These are phyloP conservation scores for Aspergillus asperescens DNA, from an alignment of 495 filamentous ascomycete species.

Conservation along the genomic window DNA sequence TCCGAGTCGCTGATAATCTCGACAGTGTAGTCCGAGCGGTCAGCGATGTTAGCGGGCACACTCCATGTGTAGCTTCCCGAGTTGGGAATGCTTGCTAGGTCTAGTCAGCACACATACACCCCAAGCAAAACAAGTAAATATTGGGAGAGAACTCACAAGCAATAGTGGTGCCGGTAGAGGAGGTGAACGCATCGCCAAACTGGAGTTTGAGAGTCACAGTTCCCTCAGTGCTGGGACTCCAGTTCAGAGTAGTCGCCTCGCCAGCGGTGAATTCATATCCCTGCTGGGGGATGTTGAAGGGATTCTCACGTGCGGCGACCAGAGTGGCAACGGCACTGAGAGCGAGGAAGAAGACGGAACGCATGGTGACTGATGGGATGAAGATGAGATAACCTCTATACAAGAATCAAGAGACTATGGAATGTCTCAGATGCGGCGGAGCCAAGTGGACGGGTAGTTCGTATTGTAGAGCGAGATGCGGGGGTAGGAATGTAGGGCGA, in stretches of 20 bases:
- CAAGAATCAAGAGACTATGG: conserved; percentile 8
- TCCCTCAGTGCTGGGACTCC: conserved; percentile 50
- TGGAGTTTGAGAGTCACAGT: conserved; percentile 52
- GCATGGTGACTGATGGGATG: conserved; percentile 36
- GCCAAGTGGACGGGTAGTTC: conserved; percentile 2
- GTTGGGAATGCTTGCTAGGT: conserved; percentile 49
- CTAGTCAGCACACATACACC: conserved; percentile 15
- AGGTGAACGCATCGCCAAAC: conserved; percentile 40
- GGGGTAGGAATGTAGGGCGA: conserved; percentile 6
- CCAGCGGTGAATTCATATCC: conserved; percentile 49
- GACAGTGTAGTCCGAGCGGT: conserved; percentile 52
- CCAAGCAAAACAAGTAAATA: background rate
- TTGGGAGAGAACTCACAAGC: conserved; percentile 42
- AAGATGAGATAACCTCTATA: conserved; percentile 5
- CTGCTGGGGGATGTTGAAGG: conserved; percentile 48
- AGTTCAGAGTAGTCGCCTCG: conserved; percentile 46
- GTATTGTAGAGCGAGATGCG: conserved; percentile 11
- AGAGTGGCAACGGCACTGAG: conserved; percentile 39
- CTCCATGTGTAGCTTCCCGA: conserved; percentile 54
- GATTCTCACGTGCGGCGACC: conserved; percentile 40
- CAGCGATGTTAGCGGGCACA: conserved; percentile 37
- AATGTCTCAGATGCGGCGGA: conserved; percentile 6
- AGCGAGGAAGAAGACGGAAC: conserved; percentile 32
- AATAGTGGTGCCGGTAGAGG: conserved; percentile 43
- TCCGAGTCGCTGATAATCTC: conserved; percentile 50